These are phyloP conservation scores for Lepidium didymum DNA, from an alignment of 345 rosid genomes.

Conservation along the genomic window DNA sequence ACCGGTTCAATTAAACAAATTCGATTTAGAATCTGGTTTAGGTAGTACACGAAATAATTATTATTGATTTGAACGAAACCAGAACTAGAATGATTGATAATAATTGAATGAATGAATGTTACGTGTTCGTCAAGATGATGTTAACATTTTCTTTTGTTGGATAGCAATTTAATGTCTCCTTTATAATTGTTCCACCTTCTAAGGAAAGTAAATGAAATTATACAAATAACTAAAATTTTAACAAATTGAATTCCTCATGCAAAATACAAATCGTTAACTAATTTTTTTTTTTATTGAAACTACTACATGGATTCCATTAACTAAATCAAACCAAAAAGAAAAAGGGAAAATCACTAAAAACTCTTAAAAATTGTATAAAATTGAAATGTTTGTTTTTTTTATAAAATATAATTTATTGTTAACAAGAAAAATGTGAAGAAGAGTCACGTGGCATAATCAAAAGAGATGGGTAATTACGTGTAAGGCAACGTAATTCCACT, in stretches of 20 bases:
- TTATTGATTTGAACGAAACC: slow-evolving; percentile 18
- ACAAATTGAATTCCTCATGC: neutral
- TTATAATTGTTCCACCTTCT: slow-evolving; percentile 16
- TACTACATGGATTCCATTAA: slow-evolving; percentile 14
- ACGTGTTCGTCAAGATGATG: slow-evolving; percentile 29
- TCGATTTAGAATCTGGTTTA: slow-evolving; percentile 9
- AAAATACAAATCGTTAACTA: neutral
- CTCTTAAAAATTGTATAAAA: neutral
- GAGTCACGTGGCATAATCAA: slow-evolving; percentile 35
- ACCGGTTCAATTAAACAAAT: neutral
- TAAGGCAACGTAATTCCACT: slow-evolving; percentile 25
- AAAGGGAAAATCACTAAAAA: neutral
- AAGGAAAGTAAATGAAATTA: neutral
- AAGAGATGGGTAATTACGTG: slow-evolving; percentile 32
- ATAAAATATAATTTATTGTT: neutral
- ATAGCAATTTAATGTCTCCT: slow-evolving; percentile 24
- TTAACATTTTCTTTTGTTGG: slow-evolving; percentile 21
- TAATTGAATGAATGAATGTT: slow-evolving; percentile 21
- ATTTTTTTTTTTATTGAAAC: neutral
- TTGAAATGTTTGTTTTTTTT: neutral
- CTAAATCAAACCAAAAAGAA: neutral
- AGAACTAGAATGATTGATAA: slow-evolving; percentile 22
- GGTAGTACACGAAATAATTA: neutral
- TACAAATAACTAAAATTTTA: neutral
- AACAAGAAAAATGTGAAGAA: slow-evolving; percentile 6